phyloP scores from a whole-genome alignment of 352 stramenopile species.

The Thalassiosira mediterranea region DNA sequence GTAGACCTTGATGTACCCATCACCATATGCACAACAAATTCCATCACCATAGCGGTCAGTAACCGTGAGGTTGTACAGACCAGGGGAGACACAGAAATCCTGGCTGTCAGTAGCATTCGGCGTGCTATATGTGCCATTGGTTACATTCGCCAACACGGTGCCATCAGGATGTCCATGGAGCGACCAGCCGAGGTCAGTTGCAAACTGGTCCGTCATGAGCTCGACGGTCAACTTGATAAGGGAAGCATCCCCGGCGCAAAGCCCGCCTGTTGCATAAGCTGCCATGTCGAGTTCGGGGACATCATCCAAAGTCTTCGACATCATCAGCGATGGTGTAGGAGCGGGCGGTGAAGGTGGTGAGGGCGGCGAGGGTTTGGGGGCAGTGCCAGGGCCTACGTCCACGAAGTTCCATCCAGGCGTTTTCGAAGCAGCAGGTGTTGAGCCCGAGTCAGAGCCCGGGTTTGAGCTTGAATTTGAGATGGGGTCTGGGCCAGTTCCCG shows the following conservation, averaged over 20 bases:
- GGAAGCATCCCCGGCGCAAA: conserved; percentile 6
- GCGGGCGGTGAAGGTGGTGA: conserved; percentile 1
- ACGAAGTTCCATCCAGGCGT: no score
- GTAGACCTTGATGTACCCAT: conserved; percentile 49
- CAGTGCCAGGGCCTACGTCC: no score
- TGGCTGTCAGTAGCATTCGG: conserved; percentile 4
- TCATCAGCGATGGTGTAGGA: neutral
- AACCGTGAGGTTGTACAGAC: conserved; percentile 22
- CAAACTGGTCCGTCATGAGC: conserved; percentile 38
- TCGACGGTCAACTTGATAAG: conserved; percentile 49
- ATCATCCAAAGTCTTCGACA: neutral
- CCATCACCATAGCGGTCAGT: conserved; percentile 15
- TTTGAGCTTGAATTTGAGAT: no score
- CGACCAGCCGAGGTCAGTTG: conserved; percentile 17
- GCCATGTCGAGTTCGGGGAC: neutral
- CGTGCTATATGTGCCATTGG: conserved; percentile 13
- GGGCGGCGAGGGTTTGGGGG: neutral
- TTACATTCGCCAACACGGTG: conserved; percentile 15
- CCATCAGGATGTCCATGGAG: neutral
- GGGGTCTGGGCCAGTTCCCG: no score
- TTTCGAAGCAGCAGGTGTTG: no score
- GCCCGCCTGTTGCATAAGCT: neutral
- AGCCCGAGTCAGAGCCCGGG: no score
- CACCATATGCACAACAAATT: conserved; percentile 33
- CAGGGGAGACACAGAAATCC: conserved; percentile 13